These are phyloP conservation scores for Striga asiatica DNA, from an alignment of 257 asterid genomes.

Conservation along the genomic window DNA sequence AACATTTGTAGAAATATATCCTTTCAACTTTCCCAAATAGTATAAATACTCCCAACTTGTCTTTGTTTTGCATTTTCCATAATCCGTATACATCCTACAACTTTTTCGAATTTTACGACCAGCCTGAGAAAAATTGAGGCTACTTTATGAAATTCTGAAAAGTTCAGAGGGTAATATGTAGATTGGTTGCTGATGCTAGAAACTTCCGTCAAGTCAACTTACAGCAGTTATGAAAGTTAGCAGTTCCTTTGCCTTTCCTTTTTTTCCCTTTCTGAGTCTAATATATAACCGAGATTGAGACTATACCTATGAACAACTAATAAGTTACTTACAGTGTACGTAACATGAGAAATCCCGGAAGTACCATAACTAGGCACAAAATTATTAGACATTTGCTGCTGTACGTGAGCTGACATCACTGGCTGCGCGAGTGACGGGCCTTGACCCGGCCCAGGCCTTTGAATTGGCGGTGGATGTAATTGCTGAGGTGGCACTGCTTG, in stretches of 20 bases:
- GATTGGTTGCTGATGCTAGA: not conserved
- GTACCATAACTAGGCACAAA: slow-evolving; percentile 56
- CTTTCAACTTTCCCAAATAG: not conserved
- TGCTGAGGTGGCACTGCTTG: slow-evolving; percentile 38
- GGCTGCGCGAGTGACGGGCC: slow-evolving; percentile 34
- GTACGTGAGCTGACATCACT: too few species aligned
- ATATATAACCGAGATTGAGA: too few species aligned
- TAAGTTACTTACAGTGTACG: slow-evolving; percentile 35
- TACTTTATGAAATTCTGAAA: not conserved
- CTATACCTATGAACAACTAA: not conserved
- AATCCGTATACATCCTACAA: not conserved
- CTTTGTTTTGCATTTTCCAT: not conserved
- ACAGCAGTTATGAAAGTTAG: not conserved
- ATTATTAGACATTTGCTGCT: slow-evolving; percentile 40
- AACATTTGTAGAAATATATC: not conserved
- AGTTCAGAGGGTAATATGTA: not conserved
- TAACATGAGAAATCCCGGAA: slow-evolving; percentile 42
- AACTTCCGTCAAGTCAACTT: not conserved
- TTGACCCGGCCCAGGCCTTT: slow-evolving; percentile 43
- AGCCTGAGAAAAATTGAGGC: not conserved
- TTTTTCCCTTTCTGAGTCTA: too few species aligned
- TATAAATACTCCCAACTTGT: not conserved
- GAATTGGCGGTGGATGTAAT: slow-evolving; percentile 29
- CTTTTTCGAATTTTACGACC: not conserved
- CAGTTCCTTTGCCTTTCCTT: not conserved